Evolutionary conservation across 495 filamentous ascomycete species (phyloP).

Genomic region (Aspergillus wentii): DNA sequence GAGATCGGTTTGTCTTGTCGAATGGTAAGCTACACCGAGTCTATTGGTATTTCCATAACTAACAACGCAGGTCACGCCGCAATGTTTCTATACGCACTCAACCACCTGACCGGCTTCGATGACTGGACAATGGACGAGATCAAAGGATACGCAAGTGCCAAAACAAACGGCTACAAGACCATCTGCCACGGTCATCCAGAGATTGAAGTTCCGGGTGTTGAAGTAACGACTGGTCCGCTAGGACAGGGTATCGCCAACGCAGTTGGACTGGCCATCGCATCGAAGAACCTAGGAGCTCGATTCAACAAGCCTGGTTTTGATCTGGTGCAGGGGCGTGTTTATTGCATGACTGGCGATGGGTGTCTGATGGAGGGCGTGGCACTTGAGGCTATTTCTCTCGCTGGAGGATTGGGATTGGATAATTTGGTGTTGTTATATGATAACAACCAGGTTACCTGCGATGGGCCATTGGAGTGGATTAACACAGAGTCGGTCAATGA

Average conservation of each 20-base stretch:
- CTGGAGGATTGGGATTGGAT: slow-evolving; percentile 45
- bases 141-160: slow-evolving; percentile 45
- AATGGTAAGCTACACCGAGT: slow-evolving; percentile 14
- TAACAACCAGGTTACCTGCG: slow-evolving; percentile 47
- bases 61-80: slow-evolving; percentile 58
- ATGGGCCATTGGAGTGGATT: slow-evolving; percentile 25
- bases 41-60: too few relatives aligned
- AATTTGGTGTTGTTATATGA: slow-evolving; percentile 51
- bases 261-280: slow-evolving; percentile 52
- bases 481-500: slow-evolving; percentile 45
- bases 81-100: slow-evolving; percentile 54
- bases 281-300: slow-evolving; percentile 44
- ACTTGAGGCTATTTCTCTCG: slow-evolving; percentile 47
- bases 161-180: slow-evolving; percentile 20
- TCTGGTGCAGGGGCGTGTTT: slow-evolving; percentile 42
- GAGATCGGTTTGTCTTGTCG: slow-evolving; percentile 89
- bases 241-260: slow-evolving; percentile 56
- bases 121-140: slow-evolving; percentile 56
- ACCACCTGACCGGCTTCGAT: slow-evolving; percentile 55
- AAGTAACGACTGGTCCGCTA: slow-evolving; percentile 53
- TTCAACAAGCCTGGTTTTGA: slow-evolving; percentile 45
- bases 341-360: slow-evolving; percentile 50
- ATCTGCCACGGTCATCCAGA: slow-evolving; percentile 48
- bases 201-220: slow-evolving; percentile 45
- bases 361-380: slow-evolving; percentile 53